Evolutionary conservation across 805 yeast species (phyloP).

Genomic region (Pichia ethanolica): DNA sequence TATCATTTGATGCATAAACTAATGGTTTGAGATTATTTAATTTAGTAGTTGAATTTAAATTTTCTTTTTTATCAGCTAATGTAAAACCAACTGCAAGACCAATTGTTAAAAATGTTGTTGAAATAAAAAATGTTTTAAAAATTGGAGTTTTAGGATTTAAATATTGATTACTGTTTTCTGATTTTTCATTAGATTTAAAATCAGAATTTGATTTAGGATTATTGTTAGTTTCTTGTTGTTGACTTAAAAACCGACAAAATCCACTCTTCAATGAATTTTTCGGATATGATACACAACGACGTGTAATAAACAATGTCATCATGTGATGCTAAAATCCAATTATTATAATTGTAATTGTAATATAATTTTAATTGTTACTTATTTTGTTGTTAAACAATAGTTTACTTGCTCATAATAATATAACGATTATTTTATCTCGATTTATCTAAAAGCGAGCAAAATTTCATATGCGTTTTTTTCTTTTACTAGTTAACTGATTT

Average conservation of each 20-base stretch:
- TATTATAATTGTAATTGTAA: too few relatives aligned
- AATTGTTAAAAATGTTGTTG: constrained; percentile 8
- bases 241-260: neutral
- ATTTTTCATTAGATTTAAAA: too few relatives aligned
- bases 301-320: neutral
- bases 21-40: constrained; percentile 40
- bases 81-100: constrained; percentile 11
- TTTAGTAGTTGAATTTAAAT: constrained; percentile 17
- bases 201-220: too few relatives aligned
- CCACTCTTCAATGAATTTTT: neutral
- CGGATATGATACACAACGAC: neutral
- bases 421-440: too few relatives aligned
- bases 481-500: too few relatives aligned
- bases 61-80: neutral
- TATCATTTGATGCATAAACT: constrained; percentile 43
- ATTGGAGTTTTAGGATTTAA: neutral
- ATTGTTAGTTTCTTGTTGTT: neutral
- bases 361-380: too few relatives aligned
- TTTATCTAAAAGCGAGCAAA: too few relatives aligned
- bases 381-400: too few relatives aligned
- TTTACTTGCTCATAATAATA: too few relatives aligned
- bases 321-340: too few relatives aligned
- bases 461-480: too few relatives aligned
- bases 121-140: constrained; percentile 3
- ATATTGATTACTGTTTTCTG: neutral